Base-by-base conservation (phyloP, 2,329 filamentous ascomycete species). In the Sclerotinia nivalis region DNA sequence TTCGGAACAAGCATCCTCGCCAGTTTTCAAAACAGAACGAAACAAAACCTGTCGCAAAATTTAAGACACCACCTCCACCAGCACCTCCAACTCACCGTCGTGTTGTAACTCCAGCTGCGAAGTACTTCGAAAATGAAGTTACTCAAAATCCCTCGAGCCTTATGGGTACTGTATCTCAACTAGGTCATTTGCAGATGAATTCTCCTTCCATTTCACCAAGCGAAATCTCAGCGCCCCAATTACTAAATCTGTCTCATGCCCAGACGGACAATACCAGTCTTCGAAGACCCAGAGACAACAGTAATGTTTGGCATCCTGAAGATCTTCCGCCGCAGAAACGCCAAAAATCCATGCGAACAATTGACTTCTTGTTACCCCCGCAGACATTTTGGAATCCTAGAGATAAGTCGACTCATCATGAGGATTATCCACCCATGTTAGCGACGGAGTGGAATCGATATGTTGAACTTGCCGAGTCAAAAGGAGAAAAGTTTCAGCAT, bases 341-440 rank as follows among this genome's bases (percentile, higher is more conserved):
- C 67, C 81, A 82, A 28, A 80, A 82, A 43, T 87, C 85, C 0
- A 82, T 82, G n/a, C 83, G 87, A 34, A 85, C 86, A 73, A 86
- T 89, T 54, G 86, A 89, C 73, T 80, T 82, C 28, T 84, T 85
- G 5, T 83, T 88, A 18, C 81, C 83, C 73, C 88, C 89, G 72
- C 82, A 81, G 9, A 82, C 82, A 0, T 90, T 86, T 74, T 90
- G 88, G 88, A 83, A 84, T 60, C 79, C 80, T 4, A 81, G 82
- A 58, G 84, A 89, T 73, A 81, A 80, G 69, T 80, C 76, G 28
- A 88, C 86, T 0, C 88, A 87, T 83, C 88, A 90, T 72, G 80
- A 88, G 5, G 77, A 85, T 65, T 90, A 90, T 73, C 88, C 88
- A 0, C 85, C 88, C 72, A 89, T 90, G 86, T 88, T 85, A 0